Evolutionary conservation across 441 rosid species (phyloP), one percentile per base, ranked within the genome.

Genomic region (Macaranga tanarius): DNA sequence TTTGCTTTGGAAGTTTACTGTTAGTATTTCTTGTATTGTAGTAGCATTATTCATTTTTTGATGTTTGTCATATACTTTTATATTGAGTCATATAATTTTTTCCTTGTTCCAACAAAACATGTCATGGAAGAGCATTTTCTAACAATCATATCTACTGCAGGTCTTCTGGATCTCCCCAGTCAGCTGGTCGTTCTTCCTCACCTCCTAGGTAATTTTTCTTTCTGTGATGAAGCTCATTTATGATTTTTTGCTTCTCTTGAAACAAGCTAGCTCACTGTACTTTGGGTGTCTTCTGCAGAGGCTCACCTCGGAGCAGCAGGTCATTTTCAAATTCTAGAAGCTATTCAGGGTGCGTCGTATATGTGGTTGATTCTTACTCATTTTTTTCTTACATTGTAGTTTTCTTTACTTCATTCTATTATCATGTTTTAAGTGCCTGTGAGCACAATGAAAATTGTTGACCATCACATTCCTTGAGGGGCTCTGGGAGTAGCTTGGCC

Each of bases 241-340:
- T 65, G 62, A 28, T 44, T 26, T 55, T 67, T 52, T 31, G 26
- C 28, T 68, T 10, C 4, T 26, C 5, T 70, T 25, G 62, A 11
- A 8, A 60, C 58, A 26, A 26, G 50, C 54, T 67, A 63, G 61
- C 58, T 77, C 57, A 73, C 54, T 40, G 6, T 56, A 69, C 62
- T 25, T 34, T 67, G 73, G 51, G 62, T 60, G 77, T 73, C 51
- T 59, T 78, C 10, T 86, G 86, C 83, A 88, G 92, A 52, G 80
- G 76, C 57, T 80, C 88, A 9, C 87, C 82, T 60, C 79, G 83
- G 73, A 73, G 73, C 77, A 87, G 91, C 82, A 85, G 76, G 81
- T 79, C 89, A 50, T 76, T 71, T 72, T 91, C 96, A 74, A 81
- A 84, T 68, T 90, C 91, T 2, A 80, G 87, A 79, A 91, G 96